These are phyloP conservation scores for Acanthamoeba rhysodes DNA, from an alignment of 208 protist species.

Conservation along the genomic window DNA sequence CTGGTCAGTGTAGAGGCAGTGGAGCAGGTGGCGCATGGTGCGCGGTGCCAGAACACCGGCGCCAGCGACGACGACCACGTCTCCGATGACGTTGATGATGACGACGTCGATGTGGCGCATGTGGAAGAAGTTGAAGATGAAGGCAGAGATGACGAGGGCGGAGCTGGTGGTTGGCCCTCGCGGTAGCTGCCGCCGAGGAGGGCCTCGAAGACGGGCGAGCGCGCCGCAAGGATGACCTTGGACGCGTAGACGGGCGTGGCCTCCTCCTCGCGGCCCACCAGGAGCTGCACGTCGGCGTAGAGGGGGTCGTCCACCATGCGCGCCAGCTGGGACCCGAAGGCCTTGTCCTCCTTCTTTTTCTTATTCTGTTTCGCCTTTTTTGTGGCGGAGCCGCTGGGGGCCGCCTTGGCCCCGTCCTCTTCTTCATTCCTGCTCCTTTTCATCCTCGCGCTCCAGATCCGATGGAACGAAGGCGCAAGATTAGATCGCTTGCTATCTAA, in stretches of 20 bases:
- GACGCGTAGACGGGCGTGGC: background rate
- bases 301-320: background rate
- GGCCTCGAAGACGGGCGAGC: background rate
- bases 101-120: too few relatives aligned
- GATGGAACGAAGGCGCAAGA: too few relatives aligned
- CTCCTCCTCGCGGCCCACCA: background rate
- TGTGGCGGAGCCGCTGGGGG: too few relatives aligned
- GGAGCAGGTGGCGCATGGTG: background rate
- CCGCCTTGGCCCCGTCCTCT: too few relatives aligned
- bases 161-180: background rate
- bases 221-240: background rate
- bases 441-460: too few relatives aligned
- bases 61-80: background rate
- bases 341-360: too few relatives aligned
- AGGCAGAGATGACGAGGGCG: background rate
- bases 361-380: too few relatives aligned
- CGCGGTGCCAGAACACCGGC: background rate
- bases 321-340: background rate
- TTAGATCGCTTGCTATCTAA: too few relatives aligned
- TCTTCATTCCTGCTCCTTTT: too few relatives aligned
- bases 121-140: background rate
- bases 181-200: background rate
- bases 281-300: background rate
- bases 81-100: background rate
- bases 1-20: background rate